phyloP scores from a whole-genome alignment of 2,329 filamentous ascomycete genomes.

The Diaporthe capsici region DNA sequence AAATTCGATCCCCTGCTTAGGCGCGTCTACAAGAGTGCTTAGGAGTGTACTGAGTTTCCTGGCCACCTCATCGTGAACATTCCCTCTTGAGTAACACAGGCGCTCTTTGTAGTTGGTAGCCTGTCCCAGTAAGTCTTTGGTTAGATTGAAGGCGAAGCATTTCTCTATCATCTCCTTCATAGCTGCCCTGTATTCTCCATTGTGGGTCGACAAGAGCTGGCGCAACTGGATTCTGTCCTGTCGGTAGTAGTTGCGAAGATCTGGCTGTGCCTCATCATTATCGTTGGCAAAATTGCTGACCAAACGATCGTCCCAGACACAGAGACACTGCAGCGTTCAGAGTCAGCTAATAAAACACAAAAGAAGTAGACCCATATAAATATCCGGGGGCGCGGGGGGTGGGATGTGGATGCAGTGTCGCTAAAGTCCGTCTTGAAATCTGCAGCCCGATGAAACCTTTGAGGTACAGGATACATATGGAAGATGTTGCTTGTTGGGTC shows the following conservation, averaged over 20 bases:
- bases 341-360: too few relatives aligned
- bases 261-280: slow-evolving; percentile 58
- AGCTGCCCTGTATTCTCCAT: slow-evolving; percentile 42
- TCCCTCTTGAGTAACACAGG: slow-evolving; percentile 71
- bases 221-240: slow-evolving; percentile 63
- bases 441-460: too few relatives aligned
- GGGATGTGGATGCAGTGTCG: too few relatives aligned
- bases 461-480: too few relatives aligned
- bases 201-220: slow-evolving; percentile 54
- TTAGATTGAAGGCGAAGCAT: slow-evolving; percentile 71
- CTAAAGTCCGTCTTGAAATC: too few relatives aligned
- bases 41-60: slow-evolving; percentile 66
- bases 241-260: slow-evolving; percentile 64
- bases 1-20: slow-evolving; percentile 69
- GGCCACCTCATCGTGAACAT: slow-evolving; percentile 60
- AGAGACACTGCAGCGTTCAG: slow-evolving; percentile 67
- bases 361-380: too few relatives aligned
- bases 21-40: slow-evolving; percentile 69
- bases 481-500: too few relatives aligned
- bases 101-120: slow-evolving; percentile 76
- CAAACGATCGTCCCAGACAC: slow-evolving; percentile 79
- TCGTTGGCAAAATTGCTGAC: slow-evolving; percentile 78
- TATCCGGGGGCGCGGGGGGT: too few relatives aligned
- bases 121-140: slow-evolving; percentile 70
- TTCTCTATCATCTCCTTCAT: slow-evolving; percentile 64